A percentile compares a stretch with the other conserved stretches of the same genome.
These are phyloP conservation scores for Trametes hirsuta DNA, from an alignment of 1,284 basidiomycete genomes.

Conservation along the genomic window DNA sequence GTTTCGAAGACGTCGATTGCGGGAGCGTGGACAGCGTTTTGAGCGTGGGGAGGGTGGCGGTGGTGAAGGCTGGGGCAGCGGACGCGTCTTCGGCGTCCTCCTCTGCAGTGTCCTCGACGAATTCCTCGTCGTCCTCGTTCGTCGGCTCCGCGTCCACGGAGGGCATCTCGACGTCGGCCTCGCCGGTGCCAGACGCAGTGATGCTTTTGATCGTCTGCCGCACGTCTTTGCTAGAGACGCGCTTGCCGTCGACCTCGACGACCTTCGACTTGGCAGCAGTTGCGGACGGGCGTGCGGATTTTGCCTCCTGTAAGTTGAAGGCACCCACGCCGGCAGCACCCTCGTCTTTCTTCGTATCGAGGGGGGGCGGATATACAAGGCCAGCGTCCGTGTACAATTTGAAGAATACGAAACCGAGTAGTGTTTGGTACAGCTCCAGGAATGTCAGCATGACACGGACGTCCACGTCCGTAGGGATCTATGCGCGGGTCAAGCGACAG, in stretches of 20 bases:
- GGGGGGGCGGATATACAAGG: slow-evolving; percentile 92
- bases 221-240: slow-evolving; percentile 69
- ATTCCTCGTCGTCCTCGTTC: slow-evolving; percentile 69
- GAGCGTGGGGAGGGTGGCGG: slow-evolving; percentile 76
- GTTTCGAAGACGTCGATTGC: slow-evolving; percentile 52
- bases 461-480: slow-evolving; percentile 96
- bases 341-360: slow-evolving; percentile 87
- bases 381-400: slow-evolving; percentile 96
- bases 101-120: slow-evolving; percentile 67
- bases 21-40: slow-evolving; percentile 70
- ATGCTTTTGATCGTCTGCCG: slow-evolving; percentile 76
- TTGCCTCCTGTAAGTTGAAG: slow-evolving; percentile 74
- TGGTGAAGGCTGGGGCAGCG: slow-evolving; percentile 78
- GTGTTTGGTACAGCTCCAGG: slow-evolving; percentile 96
- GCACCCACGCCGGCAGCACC: slow-evolving; percentile 90
- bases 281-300: slow-evolving; percentile 34
- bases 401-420: slow-evolving; percentile 96
- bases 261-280: slow-evolving; percentile 41
- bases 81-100: slow-evolving; percentile 54
- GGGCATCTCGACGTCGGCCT: slow-evolving; percentile 45
- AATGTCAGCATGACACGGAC: slow-evolving; percentile 99
- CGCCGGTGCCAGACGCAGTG: slow-evolving; percentile 33
- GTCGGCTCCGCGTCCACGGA: slow-evolving; percentile 35
- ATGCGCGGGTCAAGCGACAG: slow-evolving; percentile 11
- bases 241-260: slow-evolving; percentile 58